Percentiles rank a stretch among this genome's conserved stretches.
Evolutionary conservation across 1,139 yeast genomes (phyloP).

Genomic region (Petasospora fabianii): DNA sequence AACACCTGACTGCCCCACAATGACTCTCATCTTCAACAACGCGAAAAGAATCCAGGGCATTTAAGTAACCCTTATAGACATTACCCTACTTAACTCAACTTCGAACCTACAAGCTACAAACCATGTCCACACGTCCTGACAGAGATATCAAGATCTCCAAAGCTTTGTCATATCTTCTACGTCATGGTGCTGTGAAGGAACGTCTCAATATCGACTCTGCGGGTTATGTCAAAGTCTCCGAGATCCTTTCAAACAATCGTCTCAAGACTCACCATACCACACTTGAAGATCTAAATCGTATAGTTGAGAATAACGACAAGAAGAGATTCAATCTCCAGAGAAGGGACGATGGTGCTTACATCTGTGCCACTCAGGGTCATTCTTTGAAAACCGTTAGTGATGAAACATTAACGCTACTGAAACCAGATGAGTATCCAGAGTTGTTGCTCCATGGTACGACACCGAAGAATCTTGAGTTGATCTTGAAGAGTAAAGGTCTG

Average conservation of each 20-base stretch:
- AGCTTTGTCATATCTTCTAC: conserved; percentile 65
- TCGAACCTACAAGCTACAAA: not conserved
- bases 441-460: conserved; percentile 80
- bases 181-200: conserved; percentile 84
- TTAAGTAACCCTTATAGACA: too few species aligned
- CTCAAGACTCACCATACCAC: conserved; percentile 55
- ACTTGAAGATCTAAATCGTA: conserved; percentile 50
- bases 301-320: conserved; percentile 68
- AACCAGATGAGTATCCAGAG: conserved; percentile 35
- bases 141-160: conserved; percentile 63
- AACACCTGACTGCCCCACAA: too few species aligned
- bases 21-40: too few species aligned
- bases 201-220: conserved; percentile 55
- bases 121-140: conserved; percentile 1
- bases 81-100: not conserved
- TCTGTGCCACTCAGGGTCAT: conserved; percentile 95
- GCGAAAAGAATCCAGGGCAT: too few species aligned
- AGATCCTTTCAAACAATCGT: conserved; percentile 53
- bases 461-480: conserved; percentile 42
- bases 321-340: conserved; percentile 52
- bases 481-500: conserved; percentile 56
- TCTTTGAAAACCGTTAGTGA: conserved; percentile 49
- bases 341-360: conserved; percentile 32
- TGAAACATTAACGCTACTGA: conserved; percentile 36
- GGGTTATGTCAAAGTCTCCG: conserved; percentile 61